phyloP scores from a whole-genome alignment of 257 asterid species.

The Petunia secreta region DNA sequence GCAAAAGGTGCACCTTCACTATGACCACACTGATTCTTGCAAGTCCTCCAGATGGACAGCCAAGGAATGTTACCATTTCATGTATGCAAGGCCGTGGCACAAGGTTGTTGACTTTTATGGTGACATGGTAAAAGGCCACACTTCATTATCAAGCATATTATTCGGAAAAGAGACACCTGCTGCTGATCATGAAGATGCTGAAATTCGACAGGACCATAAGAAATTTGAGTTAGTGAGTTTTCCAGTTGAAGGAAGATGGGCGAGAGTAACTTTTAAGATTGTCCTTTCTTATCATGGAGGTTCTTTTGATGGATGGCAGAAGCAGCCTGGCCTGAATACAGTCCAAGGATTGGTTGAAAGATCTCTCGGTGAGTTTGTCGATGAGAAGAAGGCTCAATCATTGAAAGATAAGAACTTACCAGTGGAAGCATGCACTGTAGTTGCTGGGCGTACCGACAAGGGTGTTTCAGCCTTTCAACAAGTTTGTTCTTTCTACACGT shows the following conservation, averaged over 20 bases:
- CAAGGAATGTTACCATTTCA: constrained; percentile 82
- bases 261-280: constrained; percentile 76
- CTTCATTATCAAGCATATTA: constrained; percentile 48
- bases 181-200: constrained; percentile 46
- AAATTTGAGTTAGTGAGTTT: constrained; percentile 41
- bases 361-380: constrained; percentile 83
- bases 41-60: constrained; percentile 70
- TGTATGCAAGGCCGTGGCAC: constrained; percentile 78
- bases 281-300: constrained; percentile 80
- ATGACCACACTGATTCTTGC: constrained; percentile 70
- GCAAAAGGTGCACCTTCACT: constrained; percentile 52
- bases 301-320: constrained; percentile 99
- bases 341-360: constrained; percentile 82
- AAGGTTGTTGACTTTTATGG: constrained; percentile 67
- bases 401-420: constrained; percentile 83
- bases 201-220: constrained; percentile 47
- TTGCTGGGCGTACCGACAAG: constrained; percentile 98
- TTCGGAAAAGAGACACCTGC: constrained; percentile 64
- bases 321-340: constrained; percentile 83
- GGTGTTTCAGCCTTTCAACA: constrained; percentile 94
- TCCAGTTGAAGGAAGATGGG: constrained; percentile 77
- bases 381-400: constrained; percentile 68
- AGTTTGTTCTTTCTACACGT: constrained; percentile 96
- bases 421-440: constrained; percentile 68
- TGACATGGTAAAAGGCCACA: constrained; percentile 67